These are phyloP conservation scores for Phylloporus sp. DNA, from an alignment of 768 basidiomycete species.

Conservation along the genomic window DNA sequence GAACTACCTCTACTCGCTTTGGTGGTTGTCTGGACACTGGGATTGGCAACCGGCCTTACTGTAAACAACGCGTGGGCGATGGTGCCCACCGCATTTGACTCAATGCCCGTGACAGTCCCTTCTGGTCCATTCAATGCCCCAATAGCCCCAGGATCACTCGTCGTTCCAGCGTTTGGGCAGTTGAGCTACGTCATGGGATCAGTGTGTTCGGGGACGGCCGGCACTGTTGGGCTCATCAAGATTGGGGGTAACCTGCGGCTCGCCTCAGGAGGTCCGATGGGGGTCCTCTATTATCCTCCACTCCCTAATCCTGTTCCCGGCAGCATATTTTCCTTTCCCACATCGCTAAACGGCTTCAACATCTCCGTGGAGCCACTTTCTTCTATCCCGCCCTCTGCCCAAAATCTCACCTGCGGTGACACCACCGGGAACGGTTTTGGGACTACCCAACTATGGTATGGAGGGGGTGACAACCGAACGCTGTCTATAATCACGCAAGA, in stretches of 20 bases:
- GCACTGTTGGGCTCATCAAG: neutral
- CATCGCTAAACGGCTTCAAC: conserved; percentile 12
- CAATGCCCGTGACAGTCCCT: neutral
- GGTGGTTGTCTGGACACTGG: conserved; percentile 10
- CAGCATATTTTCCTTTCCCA: neutral
- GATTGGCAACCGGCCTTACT: conserved; percentile 7
- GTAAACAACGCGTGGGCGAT: conserved; percentile 8
- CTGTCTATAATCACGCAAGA: conserved; percentile 4
- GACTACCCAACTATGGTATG: neutral
- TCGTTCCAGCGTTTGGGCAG: neutral
- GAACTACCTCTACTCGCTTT: conserved; percentile 13
- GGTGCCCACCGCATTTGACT: neutral
- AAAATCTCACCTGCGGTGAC: conserved; percentile 4
- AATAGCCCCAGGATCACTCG: neutral
- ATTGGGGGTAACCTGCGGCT: neutral
- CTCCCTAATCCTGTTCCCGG: neutral
- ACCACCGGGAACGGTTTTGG: neutral
- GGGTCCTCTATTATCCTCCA: conserved; percentile 14
- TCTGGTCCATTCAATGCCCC: conserved; percentile 4
- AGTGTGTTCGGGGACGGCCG: neutral
- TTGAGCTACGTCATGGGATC: conserved; percentile 2
- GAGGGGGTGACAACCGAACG: conserved; percentile 3
- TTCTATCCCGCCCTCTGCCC: conserved; percentile 10
- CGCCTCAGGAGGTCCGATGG: neutral
- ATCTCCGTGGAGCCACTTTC: conserved; percentile 11